These are phyloP conservation scores for Cyclotella cryptica DNA, from an alignment of 108 stramenopile species.

Conservation along the genomic window DNA sequence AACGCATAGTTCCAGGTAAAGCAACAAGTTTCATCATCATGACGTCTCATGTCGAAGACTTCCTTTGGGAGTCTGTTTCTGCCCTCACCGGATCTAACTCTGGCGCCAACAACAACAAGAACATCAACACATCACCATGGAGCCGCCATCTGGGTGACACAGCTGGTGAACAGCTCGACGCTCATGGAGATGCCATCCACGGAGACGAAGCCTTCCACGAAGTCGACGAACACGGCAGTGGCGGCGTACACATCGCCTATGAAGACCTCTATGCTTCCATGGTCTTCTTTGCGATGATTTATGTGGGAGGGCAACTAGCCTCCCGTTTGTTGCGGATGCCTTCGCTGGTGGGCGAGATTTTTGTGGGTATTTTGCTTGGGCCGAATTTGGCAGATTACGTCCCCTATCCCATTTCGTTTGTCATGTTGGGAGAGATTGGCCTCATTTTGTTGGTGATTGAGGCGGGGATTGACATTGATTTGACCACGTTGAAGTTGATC, in stretches of 20 bases:
- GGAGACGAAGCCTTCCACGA: constrained; percentile 1
- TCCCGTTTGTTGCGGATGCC: constrained; percentile 67
- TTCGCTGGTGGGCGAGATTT: constrained; percentile 82
- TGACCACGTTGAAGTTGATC: constrained; percentile 77
- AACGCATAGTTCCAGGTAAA: not conserved
- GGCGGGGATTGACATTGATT: constrained; percentile 86
- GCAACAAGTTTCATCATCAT: constrained; percentile 9
- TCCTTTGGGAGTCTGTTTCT: constrained; percentile 12
- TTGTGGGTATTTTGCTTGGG: constrained; percentile 78
- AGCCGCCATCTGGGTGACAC: not conserved
- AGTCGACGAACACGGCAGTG: constrained; percentile 13
- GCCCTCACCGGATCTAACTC: not conserved
- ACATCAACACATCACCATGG: not conserved
- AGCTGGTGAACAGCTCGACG: constrained; percentile 5
- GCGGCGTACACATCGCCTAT: constrained; percentile 73
- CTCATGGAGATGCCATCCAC: constrained; percentile 9
- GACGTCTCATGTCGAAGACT: constrained; percentile 29
- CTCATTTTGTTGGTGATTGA: constrained; percentile 78
- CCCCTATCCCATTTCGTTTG: constrained; percentile 74
- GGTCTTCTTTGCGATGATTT: constrained; percentile 72
- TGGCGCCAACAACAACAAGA: constrained; percentile 17
- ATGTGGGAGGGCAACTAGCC: constrained; percentile 60
- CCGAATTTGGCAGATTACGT: constrained; percentile 68
- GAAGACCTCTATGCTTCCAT: constrained; percentile 70
- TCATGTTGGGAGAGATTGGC: constrained; percentile 82